phyloP scores from a whole-genome alignment of 1,284 basidiomycete species.

The Chalciporus sp. region DNA sequence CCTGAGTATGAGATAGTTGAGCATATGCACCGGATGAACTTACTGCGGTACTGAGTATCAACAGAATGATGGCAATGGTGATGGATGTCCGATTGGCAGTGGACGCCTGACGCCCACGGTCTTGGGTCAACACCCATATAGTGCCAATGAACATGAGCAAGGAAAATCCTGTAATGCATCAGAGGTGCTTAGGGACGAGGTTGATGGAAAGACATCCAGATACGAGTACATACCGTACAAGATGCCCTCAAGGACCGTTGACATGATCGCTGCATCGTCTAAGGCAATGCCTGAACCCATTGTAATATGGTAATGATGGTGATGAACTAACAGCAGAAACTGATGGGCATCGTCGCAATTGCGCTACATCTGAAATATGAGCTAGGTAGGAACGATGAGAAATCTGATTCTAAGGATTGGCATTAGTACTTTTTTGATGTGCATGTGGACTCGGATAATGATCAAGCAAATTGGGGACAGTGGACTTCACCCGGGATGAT shows the following conservation, averaged over 20 bases:
- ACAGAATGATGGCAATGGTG: constrained; percentile 6
- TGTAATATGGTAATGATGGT: too few species aligned
- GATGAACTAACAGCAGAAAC: too few species aligned
- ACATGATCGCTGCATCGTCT: constrained; percentile 10
- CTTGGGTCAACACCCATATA: constrained; percentile 5
- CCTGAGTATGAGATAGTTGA: too few species aligned
- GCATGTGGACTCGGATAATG: too few species aligned
- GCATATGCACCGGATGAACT: neutral
- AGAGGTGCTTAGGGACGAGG: neutral
- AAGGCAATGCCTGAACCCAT: constrained; percentile 15
- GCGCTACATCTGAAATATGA: too few species aligned
- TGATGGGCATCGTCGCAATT: too few species aligned
- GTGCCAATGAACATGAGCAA: constrained; percentile 17
- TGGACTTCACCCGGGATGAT: too few species aligned
- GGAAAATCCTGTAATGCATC: constrained; percentile 18
- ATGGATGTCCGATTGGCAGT: neutral
- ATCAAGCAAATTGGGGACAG: too few species aligned
- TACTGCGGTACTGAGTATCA: constrained; percentile 15
- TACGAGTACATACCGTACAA: too few species aligned
- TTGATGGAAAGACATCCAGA: neutral
- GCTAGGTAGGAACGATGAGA: too few species aligned
- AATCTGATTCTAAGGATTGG: too few species aligned
- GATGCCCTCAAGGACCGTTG: constrained; percentile 11
- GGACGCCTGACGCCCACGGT: neutral
- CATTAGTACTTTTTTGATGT: too few species aligned